phyloP scores from a whole-genome alignment of 2,329 filamentous ascomycete species.

The Exophiala sideris region DNA sequence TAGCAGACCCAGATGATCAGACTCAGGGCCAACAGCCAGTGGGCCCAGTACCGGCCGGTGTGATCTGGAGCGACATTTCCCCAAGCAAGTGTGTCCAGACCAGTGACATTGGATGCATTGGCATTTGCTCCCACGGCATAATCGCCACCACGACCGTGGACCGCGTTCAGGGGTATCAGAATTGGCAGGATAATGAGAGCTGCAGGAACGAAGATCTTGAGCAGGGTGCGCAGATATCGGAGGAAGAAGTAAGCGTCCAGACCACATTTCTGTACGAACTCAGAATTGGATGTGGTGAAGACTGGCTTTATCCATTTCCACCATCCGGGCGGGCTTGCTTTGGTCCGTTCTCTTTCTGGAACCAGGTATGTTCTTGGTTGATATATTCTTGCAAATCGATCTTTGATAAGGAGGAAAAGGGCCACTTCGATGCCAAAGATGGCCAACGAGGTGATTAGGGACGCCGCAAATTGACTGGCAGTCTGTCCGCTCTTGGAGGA shows the following conservation, averaged over 20 bases:
- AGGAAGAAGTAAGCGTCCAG: conserved; percentile 97
- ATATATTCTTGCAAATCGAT: conserved; percentile 78
- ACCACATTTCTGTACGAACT: conserved; percentile 92
- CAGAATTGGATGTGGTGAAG: conserved; percentile 69
- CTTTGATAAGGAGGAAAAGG: conserved; percentile 72
- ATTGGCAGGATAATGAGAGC: conserved; percentile 76
- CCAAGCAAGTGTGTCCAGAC: conserved; percentile 81
- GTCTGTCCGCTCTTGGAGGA: conserved; percentile 24
- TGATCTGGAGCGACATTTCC: conserved; percentile 71
- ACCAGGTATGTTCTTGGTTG: conserved; percentile 84
- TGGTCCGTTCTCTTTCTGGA: conserved; percentile 76
- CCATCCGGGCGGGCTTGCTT: conserved; percentile 62
- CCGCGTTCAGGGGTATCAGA: conserved; percentile 77
- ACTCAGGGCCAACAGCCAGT: conserved; percentile 72
- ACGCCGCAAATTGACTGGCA: conserved; percentile 57
- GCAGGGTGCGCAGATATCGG: conserved; percentile 77
- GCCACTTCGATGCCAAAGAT: conserved; percentile 63
- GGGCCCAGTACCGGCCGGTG: conserved; percentile 73
- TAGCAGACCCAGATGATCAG: conserved; percentile 82
- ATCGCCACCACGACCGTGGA: conserved; percentile 64
- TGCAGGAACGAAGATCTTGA: conserved; percentile 89
- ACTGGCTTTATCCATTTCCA: conserved; percentile 53
- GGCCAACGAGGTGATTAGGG: conserved; percentile 59
- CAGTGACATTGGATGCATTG: conserved; percentile 52
- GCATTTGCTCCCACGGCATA: conserved; percentile 38